Evolutionary conservation across 2,329 filamentous ascomycete genomes (phyloP), one percentile per base, ranked within the genome.

Genomic region (Colletotrichum lupini): DNA sequence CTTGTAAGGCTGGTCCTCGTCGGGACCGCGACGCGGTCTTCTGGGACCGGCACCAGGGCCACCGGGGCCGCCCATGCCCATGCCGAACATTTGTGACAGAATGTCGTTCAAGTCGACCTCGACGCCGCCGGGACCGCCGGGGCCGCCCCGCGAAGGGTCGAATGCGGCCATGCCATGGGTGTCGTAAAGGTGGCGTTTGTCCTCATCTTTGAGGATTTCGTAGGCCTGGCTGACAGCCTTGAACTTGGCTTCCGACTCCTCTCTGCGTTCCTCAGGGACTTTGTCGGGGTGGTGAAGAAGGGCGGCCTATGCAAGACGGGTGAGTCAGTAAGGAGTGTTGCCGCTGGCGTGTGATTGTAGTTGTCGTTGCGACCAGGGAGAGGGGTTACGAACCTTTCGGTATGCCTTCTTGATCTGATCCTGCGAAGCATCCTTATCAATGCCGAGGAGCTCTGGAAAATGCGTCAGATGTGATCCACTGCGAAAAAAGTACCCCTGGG

Each of bases 121-220:
- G n/a, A 88, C 88, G 22, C 91, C 92, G 26, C 90, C 91, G 80
- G 87, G 87, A 53, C 87, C 87, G 66, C 92, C 92, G 56, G 61
- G 61, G 7, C 58, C 70, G 71, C 90, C 89, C 67, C 91, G 87
- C 49, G 91, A 92, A 63, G 93, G 91, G 81, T 98, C 95, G 81
- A 99, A 98, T 72, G 96, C 97, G 56, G 94, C 91, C 95, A 98
- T 98, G 85, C 97, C 97, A 81, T 98, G 94, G 75, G 91, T 92
- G 81, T 99, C 97, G 86, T 99, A 99, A 75, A 97, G 85, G 69
- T 94, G 89, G 79, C 97, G 93, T 83, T 97, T 98, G 75, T 98
- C 92, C 75, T 98, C 96, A 87, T 99, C 96, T 85, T 91, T 93
- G 68, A 99, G 94, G 81, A 99, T 98, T 82, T 99, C 97, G 87